Evolutionary conservation across 495 filamentous ascomycete species (phyloP).

Genomic region (Evansstolkia leycettana): DNA sequence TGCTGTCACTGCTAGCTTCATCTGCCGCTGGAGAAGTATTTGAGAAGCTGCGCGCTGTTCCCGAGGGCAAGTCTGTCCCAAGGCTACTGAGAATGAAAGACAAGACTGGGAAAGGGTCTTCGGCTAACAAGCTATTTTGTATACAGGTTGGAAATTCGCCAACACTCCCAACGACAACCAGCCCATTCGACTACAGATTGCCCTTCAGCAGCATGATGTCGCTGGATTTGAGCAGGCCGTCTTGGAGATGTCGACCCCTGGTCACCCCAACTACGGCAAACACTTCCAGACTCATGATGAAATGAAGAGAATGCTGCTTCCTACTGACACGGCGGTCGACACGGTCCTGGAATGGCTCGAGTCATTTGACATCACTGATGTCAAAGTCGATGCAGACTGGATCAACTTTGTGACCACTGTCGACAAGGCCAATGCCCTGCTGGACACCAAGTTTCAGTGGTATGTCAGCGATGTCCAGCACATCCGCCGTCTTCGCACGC

Average conservation of each 20-base stretch:
- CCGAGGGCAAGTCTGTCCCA: slow-evolving; percentile 15
- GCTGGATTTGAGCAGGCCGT: slow-evolving; percentile 45
- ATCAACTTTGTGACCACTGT: slow-evolving; percentile 45
- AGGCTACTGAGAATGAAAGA: slow-evolving; percentile 7
- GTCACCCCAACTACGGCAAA: slow-evolving; percentile 47
- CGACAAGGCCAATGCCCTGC: slow-evolving; percentile 37
- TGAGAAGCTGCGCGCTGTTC: slow-evolving; percentile 22
- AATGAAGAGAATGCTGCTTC: slow-evolving; percentile 42
- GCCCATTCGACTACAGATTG: slow-evolving; percentile 30
- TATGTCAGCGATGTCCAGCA: slow-evolving; percentile 30
- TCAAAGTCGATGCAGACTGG: slow-evolving; percentile 47
- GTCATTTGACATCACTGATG: slow-evolving; percentile 29
- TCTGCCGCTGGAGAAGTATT: slow-evolving; percentile 23
- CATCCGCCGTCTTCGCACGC: slow-evolving; percentile 40
- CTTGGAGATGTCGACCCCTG: slow-evolving; percentile 50
- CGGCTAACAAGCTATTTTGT: slow-evolving; percentile 12
- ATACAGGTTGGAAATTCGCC: slow-evolving; percentile 26
- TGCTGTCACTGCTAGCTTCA: slow-evolving; percentile 27
- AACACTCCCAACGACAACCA: slow-evolving; percentile 17
- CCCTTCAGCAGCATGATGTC: slow-evolving; percentile 44
- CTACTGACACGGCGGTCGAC: slow-evolving; percentile 31
- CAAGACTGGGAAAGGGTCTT: no score
- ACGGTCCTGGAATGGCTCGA: slow-evolving; percentile 40
- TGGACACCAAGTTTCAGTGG: slow-evolving; percentile 44
- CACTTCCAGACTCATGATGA: slow-evolving; percentile 45